Conservation (phyloP, 805 yeast genomes). For the Wickerhamiella sergipiensis region DNA sequence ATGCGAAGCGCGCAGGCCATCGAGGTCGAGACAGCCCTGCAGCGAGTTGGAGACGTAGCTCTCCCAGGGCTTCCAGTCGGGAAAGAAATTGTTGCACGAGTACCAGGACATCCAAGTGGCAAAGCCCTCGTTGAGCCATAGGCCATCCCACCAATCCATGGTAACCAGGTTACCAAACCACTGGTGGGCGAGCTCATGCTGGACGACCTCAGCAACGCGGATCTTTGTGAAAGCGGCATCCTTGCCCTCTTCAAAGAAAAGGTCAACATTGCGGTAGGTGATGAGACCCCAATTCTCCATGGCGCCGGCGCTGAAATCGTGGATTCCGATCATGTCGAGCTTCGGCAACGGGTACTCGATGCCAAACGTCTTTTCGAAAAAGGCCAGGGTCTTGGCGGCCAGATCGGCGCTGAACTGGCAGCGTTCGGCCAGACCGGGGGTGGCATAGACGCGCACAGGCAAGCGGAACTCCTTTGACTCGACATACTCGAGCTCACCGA, state of each 20-base stretch:
- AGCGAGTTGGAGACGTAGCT: conserved; percentile 64
- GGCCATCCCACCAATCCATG: conserved; percentile 89
- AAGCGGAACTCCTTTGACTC: conserved; percentile 41
- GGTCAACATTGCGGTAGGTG: conserved; percentile 48
- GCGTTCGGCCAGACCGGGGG: conserved; percentile 49
- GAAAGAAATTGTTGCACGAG: conserved; percentile 55
- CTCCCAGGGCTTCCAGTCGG: conserved; percentile 73
- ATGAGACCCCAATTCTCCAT: conserved; percentile 88
- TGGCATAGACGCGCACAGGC: conserved; percentile 58
- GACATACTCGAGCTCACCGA: conserved; percentile 52
- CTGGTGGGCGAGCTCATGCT: conserved; percentile 81
- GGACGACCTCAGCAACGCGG: conserved; percentile 69
- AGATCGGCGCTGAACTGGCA: conserved; percentile 51
- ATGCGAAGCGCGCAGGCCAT: conserved; percentile 58
- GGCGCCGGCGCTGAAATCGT: conserved; percentile 70
- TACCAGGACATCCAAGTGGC: conserved; percentile 76
- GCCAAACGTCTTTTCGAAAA: conserved; percentile 53
- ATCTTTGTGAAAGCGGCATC: conserved; percentile 47
- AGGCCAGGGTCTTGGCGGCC: conserved; percentile 50
- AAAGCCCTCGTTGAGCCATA: conserved; percentile 83
- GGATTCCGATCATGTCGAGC: conserved; percentile 66
- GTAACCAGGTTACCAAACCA: conserved; percentile 87
- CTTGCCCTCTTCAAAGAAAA: conserved; percentile 55
- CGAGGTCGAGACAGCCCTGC: conserved; percentile 62
- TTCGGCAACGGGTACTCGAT: conserved; percentile 71